Percentiles rank a stretch among this genome's conserved stretches.
These are phyloP conservation scores for Geranium rotundifolium DNA, from an alignment of 345 rosid species.

Conservation along the genomic window DNA sequence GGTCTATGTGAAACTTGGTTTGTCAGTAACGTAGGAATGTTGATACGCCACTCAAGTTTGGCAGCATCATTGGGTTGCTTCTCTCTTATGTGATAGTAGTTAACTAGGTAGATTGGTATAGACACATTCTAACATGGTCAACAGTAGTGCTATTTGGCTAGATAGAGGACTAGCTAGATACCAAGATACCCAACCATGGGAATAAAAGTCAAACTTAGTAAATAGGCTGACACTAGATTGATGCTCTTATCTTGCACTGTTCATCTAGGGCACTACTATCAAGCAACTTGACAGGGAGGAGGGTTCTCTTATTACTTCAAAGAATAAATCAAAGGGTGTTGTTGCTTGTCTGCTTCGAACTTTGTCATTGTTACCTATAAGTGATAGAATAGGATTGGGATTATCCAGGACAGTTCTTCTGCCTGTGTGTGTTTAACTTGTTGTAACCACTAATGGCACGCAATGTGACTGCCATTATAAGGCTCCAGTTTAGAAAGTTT, in stretches of 20 bases:
- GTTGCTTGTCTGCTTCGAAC: neutral
- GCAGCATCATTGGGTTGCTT: neutral
- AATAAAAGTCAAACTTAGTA: neutral
- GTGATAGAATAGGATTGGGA: neutral
- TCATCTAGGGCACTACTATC: neutral
- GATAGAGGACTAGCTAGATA: neutral
- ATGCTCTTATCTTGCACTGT: neutral
- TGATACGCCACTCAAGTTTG: neutral
- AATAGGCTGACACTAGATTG: neutral
- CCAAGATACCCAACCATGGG: neutral
- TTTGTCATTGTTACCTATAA: neutral
- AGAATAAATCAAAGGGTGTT: neutral
- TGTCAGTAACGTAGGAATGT: neutral
- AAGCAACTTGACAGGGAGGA: neutral
- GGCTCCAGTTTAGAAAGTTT: neutral
- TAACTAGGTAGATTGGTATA: neutral
- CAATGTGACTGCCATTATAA: neutral
- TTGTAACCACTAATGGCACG: too few species aligned
- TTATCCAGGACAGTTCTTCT: neutral
- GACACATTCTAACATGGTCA: neutral
- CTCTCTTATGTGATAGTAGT: neutral
- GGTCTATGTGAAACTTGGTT: neutral
- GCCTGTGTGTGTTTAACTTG: neutral
- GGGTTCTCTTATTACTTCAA: neutral
- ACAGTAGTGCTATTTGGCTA: neutral